These are phyloP conservation scores for Rhodotorula kratochvilovae DNA, from an alignment of 768 basidiomycete genomes.

Conservation along the genomic window DNA sequence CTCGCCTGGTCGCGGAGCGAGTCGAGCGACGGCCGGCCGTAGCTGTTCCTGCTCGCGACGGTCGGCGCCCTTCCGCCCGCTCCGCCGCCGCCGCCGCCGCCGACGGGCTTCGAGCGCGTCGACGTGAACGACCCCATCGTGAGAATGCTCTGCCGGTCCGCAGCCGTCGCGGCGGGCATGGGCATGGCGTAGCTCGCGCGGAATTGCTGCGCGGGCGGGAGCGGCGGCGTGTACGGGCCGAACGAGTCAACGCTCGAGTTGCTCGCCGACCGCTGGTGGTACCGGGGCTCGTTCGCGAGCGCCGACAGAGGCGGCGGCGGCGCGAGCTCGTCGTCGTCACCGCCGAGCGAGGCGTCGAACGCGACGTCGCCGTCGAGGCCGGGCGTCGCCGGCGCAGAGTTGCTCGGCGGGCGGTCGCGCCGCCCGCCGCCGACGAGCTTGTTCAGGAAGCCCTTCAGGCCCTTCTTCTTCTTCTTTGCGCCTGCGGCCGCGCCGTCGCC, in stretches of 20 bases:
- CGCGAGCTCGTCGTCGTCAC: constrained; percentile 52
- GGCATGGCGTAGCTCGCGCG: constrained; percentile 7
- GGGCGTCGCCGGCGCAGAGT: constrained; percentile 19
- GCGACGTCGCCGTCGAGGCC: not conserved
- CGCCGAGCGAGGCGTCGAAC: not conserved
- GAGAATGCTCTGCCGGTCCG: constrained; percentile 29
- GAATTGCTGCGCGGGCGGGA: constrained; percentile 5
- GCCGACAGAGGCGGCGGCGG: constrained; percentile 90
- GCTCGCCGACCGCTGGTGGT: constrained; percentile 36
- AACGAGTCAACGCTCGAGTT: constrained; percentile 39
- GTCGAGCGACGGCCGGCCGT: constrained; percentile 21
- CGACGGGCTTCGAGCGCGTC: not conserved
- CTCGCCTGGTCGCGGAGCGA: constrained; percentile 6
- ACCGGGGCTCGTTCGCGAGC: constrained; percentile 56
- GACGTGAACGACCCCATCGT: constrained; percentile 24
- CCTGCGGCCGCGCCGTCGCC: not conserved
- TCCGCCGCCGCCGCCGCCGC: too few relatives aligned
- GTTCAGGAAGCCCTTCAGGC: constrained; percentile 43
- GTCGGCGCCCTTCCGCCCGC: not conserved
- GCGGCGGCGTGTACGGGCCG: constrained; percentile 28
- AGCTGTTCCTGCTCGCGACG: constrained; percentile 7
- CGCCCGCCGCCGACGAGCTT: constrained; percentile 33
- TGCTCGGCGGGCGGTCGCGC: not conserved
- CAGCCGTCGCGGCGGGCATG: not conserved
- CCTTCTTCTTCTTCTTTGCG: constrained; percentile 44